Conservation (phyloP, 2,329 filamentous ascomycete species). For the Laburnicola sp. region DNA sequence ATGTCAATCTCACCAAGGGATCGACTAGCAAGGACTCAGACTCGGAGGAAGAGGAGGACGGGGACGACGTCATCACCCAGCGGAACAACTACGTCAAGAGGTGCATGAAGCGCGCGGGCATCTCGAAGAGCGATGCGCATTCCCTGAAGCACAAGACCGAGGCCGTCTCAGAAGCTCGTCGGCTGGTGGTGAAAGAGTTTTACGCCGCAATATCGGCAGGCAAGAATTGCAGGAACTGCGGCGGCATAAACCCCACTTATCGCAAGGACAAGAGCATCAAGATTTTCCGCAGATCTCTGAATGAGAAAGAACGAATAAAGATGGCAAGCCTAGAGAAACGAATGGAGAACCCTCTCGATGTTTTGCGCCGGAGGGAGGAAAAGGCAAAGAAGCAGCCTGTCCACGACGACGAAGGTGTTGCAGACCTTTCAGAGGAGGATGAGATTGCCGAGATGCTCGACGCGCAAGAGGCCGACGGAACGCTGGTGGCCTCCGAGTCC, state of each 20-base stretch:
- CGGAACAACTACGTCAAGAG: constrained; percentile 71
- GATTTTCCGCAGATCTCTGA: constrained; percentile 83
- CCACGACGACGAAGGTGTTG: constrained; percentile 69
- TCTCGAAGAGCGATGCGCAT: constrained; percentile 49
- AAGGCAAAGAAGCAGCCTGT: constrained; percentile 49
- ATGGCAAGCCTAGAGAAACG: constrained; percentile 74
- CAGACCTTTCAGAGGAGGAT: constrained; percentile 61
- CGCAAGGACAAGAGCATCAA: constrained; percentile 91
- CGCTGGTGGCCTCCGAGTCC: constrained; percentile 55
- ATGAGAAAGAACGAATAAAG: constrained; percentile 71
- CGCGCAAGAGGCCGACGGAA: constrained; percentile 50
- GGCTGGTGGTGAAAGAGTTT: constrained; percentile 78
- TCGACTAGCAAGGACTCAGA: constrained; percentile 46
- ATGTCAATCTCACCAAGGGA: constrained; percentile 48
- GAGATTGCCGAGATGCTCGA: constrained; percentile 41
- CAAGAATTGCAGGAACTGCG: constrained; percentile 69
- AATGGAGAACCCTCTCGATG: constrained; percentile 69
- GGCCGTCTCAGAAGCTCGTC: constrained; percentile 74
- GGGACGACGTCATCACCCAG: constrained; percentile 61
- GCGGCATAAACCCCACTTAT: constrained; percentile 65
- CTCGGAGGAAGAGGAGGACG: constrained; percentile 64
- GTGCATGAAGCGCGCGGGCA: constrained; percentile 65
- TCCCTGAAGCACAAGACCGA: constrained; percentile 73
- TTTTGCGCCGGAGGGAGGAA: constrained; percentile 55
- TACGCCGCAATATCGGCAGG: constrained; percentile 70